Evolutionary conservation across 495 filamentous ascomycete species (phyloP), one percentile per base, ranked within the genome.

Genomic region (Penicillium arizonense): DNA sequence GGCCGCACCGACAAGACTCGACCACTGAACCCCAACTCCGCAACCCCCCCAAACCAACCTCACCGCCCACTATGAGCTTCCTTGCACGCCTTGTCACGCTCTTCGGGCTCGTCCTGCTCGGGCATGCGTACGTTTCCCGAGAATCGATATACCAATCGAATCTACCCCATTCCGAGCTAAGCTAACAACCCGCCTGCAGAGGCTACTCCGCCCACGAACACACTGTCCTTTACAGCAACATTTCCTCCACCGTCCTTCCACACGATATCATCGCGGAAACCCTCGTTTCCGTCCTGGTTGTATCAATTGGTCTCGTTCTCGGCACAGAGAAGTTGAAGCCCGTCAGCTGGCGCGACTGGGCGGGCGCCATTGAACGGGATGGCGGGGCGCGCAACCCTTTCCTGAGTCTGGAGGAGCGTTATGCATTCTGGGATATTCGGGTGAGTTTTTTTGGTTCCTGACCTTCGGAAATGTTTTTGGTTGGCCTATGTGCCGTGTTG

Each of bases 151-250:
- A 18, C 7, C 9, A 28, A 21, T 6, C 34, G 9, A 14, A 16
- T 23, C 36, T 50, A 50, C 41, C 40, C 7, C 21, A 13, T 16
- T 45, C 14, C n/a, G 14, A 41, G 13, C 9, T 10, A 39, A 40
- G 46, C 42, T 50, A 49, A 49, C n/a, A 41, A 21, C 37, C 43
- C 37, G 30, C 26, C 43, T 53, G 24, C 53, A 93, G 89, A 44
- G 89, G 87, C 67, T 95, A 92, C 71, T 95, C 90, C 46, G 88
- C 90, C 36, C 86, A 91, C 57, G 90, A 95, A 70, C 87, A 92
- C 67, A 85, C 88, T 36, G 76, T 84, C 12, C 79, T 91, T 45
- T 81, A 81, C 61, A 81, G 84, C 40, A 80, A 77, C 57, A 70
- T 80, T 46, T 68, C 79, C 45, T 77, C 81, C 21, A 62, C 78